phyloP scores from a whole-genome alignment of 139 green algal genomes.

The Ettlia oleoabundans region DNA sequence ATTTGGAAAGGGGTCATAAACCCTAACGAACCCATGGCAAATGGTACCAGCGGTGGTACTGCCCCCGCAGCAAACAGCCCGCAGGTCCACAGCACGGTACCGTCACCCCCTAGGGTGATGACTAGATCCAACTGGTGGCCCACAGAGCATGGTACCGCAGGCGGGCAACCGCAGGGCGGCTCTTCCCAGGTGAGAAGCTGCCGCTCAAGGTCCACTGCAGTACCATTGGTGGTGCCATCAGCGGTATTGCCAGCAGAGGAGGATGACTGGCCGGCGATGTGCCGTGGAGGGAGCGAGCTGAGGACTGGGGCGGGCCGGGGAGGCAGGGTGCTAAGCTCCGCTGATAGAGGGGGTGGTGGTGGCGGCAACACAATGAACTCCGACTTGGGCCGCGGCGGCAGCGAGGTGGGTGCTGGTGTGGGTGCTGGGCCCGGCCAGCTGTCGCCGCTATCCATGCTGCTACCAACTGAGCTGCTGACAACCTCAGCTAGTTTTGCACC shows the following conservation, averaged over 20 bases:
- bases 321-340: no score
- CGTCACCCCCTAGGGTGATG: constrained; percentile 89
- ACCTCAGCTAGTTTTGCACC: no score
- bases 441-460: constrained; percentile 6
- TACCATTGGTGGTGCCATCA: no score
- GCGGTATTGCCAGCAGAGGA: no score
- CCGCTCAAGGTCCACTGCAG: constrained; percentile 5
- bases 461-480: background rate
- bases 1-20: constrained; percentile 89
- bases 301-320: no score
- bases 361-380: background rate
- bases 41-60: constrained; percentile 84
- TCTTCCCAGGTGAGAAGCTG: constrained; percentile 34
- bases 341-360: no score
- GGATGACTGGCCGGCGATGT: no score
- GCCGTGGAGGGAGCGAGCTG: no score
- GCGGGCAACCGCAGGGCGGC: constrained; percentile 17
- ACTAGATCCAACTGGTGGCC: constrained; percentile 35
- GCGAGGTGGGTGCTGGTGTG: background rate
- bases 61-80: constrained; percentile 78
- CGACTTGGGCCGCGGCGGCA: background rate
- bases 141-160: constrained; percentile 11
- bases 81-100: constrained; percentile 91
- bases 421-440: background rate
- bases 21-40: constrained; percentile 81